phyloP scores from a whole-genome alignment of 2,329 filamentous ascomycete species.

The Botrytis pseudocinerea region DNA sequence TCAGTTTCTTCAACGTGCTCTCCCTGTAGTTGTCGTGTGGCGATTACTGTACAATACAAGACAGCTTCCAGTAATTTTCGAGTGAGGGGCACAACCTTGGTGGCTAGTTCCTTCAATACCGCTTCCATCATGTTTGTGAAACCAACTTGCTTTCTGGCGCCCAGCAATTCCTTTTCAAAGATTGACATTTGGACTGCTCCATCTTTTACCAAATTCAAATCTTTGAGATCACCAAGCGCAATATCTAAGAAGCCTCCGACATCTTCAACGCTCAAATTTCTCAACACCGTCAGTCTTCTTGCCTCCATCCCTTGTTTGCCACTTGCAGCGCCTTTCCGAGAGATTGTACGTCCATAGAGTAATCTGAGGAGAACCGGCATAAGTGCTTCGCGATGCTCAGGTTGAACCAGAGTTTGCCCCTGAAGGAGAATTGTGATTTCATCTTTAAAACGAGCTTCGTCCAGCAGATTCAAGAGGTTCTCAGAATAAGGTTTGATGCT shows the following conservation, averaged over 20 bases:
- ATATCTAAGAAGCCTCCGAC: conserved; percentile 82
- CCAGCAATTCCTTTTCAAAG: conserved; percentile 61
- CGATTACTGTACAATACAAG: conserved; percentile 75
- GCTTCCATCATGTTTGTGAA: conserved; percentile 89
- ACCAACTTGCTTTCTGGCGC: conserved; percentile 80
- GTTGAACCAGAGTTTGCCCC: conserved; percentile 69
- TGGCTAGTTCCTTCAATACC: conserved; percentile 80
- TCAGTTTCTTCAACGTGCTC: conserved; percentile 40
- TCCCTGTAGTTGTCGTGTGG: conserved; percentile 59
- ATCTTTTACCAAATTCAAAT: conserved; percentile 57
- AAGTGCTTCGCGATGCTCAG: conserved; percentile 69
- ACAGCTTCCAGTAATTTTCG: conserved; percentile 71
- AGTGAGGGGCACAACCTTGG: conserved; percentile 67
- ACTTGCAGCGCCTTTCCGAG: conserved; percentile 73
- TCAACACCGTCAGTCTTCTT: conserved; percentile 76
- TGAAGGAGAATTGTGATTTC: conserved; percentile 89
- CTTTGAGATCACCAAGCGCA: conserved; percentile 68
- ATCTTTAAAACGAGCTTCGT: conserved; percentile 89
- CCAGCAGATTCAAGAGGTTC: conserved; percentile 80
- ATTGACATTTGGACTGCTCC: conserved; percentile 42
- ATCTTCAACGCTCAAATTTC: conserved; percentile 72
- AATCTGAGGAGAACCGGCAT: conserved; percentile 86
- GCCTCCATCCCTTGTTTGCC: conserved; percentile 80
- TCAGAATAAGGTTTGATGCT: conserved; percentile 78
- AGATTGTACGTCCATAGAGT: conserved; percentile 86